These are phyloP conservation scores for Pythium coloratum DNA, from an alignment of 352 stramenopile species.

Conservation along the genomic window DNA sequence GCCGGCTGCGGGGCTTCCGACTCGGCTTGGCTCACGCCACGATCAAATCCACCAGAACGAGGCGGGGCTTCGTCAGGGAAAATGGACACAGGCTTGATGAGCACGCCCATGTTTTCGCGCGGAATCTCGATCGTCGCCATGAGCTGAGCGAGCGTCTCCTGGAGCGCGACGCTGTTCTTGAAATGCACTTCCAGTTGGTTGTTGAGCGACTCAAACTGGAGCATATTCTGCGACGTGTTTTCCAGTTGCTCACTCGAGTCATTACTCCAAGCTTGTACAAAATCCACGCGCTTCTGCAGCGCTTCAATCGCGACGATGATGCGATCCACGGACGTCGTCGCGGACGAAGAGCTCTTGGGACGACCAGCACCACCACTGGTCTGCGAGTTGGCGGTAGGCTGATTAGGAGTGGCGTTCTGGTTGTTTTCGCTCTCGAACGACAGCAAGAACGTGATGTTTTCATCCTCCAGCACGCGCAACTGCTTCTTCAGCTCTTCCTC, in stretches of 20 bases:
- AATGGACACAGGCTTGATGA: constrained; percentile 49
- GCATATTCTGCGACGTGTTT: constrained; percentile 64
- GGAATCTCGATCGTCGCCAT: constrained; percentile 55
- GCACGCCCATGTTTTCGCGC: constrained; percentile 50
- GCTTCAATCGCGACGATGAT: constrained; percentile 60
- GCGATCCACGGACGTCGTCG: constrained; percentile 48
- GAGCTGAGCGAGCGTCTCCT: constrained; percentile 52
- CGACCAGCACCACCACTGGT: neutral
- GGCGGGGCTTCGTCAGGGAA: constrained; percentile 41
- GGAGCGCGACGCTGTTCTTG: constrained; percentile 71
- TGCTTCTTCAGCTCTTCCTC: constrained; percentile 59
- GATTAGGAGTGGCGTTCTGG: constrained; percentile 8
- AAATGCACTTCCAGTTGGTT: constrained; percentile 82
- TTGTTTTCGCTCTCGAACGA: constrained; percentile 49
- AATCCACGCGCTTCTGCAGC: constrained; percentile 43
- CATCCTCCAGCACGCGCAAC: constrained; percentile 59
- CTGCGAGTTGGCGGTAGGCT: neutral
- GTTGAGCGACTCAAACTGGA: constrained; percentile 78
- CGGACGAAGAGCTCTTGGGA: neutral
- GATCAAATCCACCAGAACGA: neutral
- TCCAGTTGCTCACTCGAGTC: constrained; percentile 59
- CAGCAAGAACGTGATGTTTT: constrained; percentile 76
- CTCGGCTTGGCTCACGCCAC: constrained; percentile 20
- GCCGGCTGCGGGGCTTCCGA: constrained; percentile 5
- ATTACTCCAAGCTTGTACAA: constrained; percentile 57